Conservation (phyloP, 179 eudicot genomes). For the Beta corolliflora region DNA sequence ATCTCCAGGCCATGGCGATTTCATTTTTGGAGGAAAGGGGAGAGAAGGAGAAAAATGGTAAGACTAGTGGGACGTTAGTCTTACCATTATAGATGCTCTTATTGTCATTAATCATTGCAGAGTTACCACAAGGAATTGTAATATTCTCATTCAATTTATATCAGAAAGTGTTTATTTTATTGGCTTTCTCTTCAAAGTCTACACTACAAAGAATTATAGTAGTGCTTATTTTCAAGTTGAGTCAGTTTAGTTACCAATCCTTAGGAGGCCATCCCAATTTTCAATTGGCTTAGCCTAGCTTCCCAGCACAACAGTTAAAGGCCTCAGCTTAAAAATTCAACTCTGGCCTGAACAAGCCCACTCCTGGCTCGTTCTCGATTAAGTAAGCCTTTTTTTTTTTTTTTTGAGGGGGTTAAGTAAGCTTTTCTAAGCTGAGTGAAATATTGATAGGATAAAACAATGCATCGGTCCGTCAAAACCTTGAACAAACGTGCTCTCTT, state of each 20-base stretch:
- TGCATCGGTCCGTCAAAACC: not conserved
- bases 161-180: not conserved
- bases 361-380: not conserved
- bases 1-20: not conserved
- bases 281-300: not conserved
- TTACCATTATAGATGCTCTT: not conserved
- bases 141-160: not conserved
- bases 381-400: too few species aligned
- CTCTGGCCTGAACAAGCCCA: not conserved
- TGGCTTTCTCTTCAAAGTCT: not conserved
- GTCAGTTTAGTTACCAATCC: not conserved
- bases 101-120: not conserved
- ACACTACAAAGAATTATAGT: not conserved
- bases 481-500: too few species aligned
- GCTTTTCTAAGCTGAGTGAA: not conserved
- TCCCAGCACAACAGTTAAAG: not conserved
- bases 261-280: not conserved
- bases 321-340: not conserved
- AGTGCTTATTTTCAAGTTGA: not conserved
- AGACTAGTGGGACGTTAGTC: too few species aligned
- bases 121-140: conserved; percentile 10
- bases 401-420: not conserved
- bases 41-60: not conserved
- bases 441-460: not conserved
- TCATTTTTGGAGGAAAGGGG: too few species aligned